A percentile compares a stretch with the other conserved stretches of the same genome.
phyloP scores from a whole-genome alignment of 2,329 filamentous ascomycete species.

The Xylaria sp. region DNA sequence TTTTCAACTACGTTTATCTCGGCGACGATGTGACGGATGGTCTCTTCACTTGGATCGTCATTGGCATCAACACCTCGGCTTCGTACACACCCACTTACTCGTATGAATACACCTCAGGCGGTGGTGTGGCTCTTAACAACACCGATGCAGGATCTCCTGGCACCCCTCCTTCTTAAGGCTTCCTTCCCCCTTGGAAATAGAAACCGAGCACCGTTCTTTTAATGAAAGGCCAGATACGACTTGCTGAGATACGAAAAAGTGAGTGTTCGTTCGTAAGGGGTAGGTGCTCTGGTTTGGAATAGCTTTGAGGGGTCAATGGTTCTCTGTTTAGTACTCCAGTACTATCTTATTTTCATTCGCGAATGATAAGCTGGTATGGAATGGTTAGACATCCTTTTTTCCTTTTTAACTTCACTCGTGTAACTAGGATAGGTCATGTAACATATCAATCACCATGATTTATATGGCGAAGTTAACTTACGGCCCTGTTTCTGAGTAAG shows the following conservation, averaged over 20 bases:
- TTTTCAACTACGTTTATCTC: background rate
- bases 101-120: constrained; percentile 11
- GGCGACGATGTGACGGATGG: constrained; percentile 23
- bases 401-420: background rate
- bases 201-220: background rate
- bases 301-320: background rate
- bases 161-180: background rate
- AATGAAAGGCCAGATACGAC: background rate
- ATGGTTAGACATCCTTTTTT: background rate
- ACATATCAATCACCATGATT: no score
- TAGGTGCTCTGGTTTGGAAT: background rate
- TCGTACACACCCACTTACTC: constrained; percentile 24
- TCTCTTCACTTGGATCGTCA: constrained; percentile 24
- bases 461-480: no score
- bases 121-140: background rate
- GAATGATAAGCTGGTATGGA: background rate
- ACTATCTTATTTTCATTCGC: background rate
- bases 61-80: constrained; percentile 23
- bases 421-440: no score
- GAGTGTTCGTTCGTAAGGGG: background rate
- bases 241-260: background rate
- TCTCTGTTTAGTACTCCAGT: background rate
- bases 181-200: background rate
- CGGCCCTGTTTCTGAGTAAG: no score
- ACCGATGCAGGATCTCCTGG: background rate